phyloP scores from a whole-genome alignment of 805 yeast genomes.

The Candida lessepsii region DNA sequence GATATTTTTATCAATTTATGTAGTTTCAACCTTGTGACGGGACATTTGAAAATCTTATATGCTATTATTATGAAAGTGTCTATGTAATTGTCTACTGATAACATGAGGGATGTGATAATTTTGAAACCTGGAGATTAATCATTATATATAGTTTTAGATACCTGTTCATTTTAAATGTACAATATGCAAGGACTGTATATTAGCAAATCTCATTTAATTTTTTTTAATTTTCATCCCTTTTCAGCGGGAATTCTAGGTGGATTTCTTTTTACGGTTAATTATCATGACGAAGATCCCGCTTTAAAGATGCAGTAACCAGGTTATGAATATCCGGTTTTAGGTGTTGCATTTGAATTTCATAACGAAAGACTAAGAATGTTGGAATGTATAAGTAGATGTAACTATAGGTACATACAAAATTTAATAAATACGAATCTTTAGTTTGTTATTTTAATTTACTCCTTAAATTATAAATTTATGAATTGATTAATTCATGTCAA shows the following conservation, averaged over 20 bases:
- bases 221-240: background rate
- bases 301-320: background rate
- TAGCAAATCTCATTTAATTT: background rate
- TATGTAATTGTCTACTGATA: constrained; percentile 6
- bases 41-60: constrained; percentile 5
- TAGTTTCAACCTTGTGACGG: constrained; percentile 2
- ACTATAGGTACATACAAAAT: no score
- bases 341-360: no score
- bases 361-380: background rate
- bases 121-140: background rate
- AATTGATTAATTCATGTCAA: no score
- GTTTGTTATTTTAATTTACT: no score
- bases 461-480: no score
- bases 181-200: constrained; percentile 1
- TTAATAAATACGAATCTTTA: no score
- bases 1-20: constrained; percentile 12
- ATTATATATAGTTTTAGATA: background rate
- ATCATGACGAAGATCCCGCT: no score
- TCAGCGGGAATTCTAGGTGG: background rate
- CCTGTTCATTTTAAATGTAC: background rate
- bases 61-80: constrained; percentile 5
- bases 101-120: no score
- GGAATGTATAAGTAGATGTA: no score
- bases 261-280: background rate
- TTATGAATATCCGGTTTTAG: background rate